Conservation (phyloP, 2,329 filamentous ascomycete genomes). For the Fusarium lateritium region DNA sequence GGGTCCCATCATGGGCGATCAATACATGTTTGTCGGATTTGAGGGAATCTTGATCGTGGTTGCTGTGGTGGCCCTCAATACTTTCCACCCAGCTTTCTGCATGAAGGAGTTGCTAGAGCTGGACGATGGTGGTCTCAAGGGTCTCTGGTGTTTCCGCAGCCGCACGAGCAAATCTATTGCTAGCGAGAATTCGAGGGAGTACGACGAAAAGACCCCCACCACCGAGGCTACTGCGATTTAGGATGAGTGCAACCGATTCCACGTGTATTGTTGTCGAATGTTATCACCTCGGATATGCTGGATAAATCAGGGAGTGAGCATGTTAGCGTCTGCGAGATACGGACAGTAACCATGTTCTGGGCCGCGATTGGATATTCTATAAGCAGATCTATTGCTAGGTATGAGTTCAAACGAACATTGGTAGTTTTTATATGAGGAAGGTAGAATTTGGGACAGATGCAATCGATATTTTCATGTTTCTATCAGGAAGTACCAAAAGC, state of each 20-base stretch:
- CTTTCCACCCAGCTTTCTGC: conserved; percentile 53
- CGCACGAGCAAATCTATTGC: conserved; percentile 19
- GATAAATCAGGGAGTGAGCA: background rate
- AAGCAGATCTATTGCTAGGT: too few species aligned
- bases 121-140: conserved; percentile 47
- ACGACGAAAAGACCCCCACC: conserved; percentile 24
- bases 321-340: background rate
- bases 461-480: background rate
- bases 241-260: background rate
- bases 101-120: conserved; percentile 50
- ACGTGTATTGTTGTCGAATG: background rate
- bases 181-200: conserved; percentile 31
- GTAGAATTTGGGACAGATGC: background rate
- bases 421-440: background rate
- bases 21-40: conserved; percentile 70
- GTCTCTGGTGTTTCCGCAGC: conserved; percentile 48
- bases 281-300: background rate
- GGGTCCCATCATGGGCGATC: conserved; percentile 68
- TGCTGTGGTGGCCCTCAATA: conserved; percentile 61
- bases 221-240: conserved; percentile 27
- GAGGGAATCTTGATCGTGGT: conserved; percentile 69
- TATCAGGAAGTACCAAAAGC: conserved; percentile 36
- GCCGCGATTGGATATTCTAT: background rate
- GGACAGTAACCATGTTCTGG: background rate
- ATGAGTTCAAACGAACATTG: background rate